These are phyloP conservation scores for Coemansia sp. DNA, from an alignment of 192 early-diverging fungal genomes.

Conservation along the genomic window DNA sequence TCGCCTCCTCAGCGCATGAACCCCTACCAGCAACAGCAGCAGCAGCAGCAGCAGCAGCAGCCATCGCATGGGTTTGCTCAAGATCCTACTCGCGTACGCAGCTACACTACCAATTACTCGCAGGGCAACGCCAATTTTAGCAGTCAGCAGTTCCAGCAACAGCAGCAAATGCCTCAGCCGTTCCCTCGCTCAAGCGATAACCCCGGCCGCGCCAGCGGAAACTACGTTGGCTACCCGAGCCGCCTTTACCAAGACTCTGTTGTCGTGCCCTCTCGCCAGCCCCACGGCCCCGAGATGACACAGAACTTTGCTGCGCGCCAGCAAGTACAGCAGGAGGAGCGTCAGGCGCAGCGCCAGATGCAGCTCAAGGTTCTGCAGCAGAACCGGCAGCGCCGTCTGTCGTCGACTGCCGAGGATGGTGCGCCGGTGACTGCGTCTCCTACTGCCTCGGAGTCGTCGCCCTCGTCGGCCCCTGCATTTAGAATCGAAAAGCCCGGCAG, in stretches of 20 bases:
- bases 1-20: conserved; percentile 40
- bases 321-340: conserved; percentile 53
- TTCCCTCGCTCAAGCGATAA: conserved; percentile 35
- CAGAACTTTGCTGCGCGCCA: conserved; percentile 71
- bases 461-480: conserved; percentile 27
- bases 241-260: conserved; percentile 57
- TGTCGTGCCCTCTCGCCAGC: conserved; percentile 72
- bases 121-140: conserved; percentile 35
- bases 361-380: conserved; percentile 54
- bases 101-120: conserved; percentile 43
- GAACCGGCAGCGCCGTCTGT: conserved; percentile 54
- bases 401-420: conserved; percentile 35
- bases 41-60: too few species aligned
- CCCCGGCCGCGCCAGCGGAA: conserved; percentile 50
- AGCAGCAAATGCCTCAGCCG: conserved; percentile 36
- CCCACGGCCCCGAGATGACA: conserved; percentile 67
- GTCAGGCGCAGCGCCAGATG: conserved; percentile 47
- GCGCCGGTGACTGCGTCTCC: neutral
- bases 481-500: conserved; percentile 47
- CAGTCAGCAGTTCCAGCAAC: conserved; percentile 28
- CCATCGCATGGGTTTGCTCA: conserved; percentile 20
- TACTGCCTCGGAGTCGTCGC: neutral
- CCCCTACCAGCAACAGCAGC: conserved; percentile 35
- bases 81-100: conserved; percentile 41
- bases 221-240: conserved; percentile 56